Conservation (phyloP, 371 early-diverging fungal genomes). For the Batkoa obscura region DNA sequence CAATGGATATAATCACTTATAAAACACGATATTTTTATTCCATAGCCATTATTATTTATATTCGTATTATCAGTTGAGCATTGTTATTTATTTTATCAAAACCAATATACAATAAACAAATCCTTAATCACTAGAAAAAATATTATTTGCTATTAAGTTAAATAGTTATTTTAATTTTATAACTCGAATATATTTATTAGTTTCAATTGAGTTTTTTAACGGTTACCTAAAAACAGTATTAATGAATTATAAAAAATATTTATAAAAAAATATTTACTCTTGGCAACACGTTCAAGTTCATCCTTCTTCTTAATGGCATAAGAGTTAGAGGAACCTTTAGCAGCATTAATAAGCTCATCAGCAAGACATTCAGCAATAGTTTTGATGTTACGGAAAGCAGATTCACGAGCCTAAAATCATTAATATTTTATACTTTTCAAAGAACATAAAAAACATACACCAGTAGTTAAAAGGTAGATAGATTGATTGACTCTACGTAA, state of each 20-base stretch:
- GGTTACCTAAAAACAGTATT: constrained; percentile 5
- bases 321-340: constrained; percentile 95
- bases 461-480: constrained; percentile 90
- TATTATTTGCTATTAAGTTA: no score
- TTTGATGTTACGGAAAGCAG: constrained; percentile 87
- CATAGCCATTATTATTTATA: no score
- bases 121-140: no score
- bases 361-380: constrained; percentile 99
- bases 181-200: background rate
- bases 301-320: constrained; percentile 99
- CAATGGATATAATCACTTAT: no score
- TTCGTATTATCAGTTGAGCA: no score
- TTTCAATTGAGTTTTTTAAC: constrained; percentile 4
- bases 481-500: constrained; percentile 98
- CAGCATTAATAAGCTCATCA: constrained; percentile 99
- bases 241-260: background rate
- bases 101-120: no score
- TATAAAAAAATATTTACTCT: constrained; percentile 11
- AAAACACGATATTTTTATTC: no score
- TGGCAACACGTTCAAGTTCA: constrained; percentile 77
- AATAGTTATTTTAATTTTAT: no score
- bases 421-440: background rate
- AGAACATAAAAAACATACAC: constrained; percentile 34
- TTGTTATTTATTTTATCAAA: no score
- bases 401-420: constrained; percentile 20